Conservation (phyloP, 2,329 filamentous ascomycete species). For the Aspergillus japonicus region DNA sequence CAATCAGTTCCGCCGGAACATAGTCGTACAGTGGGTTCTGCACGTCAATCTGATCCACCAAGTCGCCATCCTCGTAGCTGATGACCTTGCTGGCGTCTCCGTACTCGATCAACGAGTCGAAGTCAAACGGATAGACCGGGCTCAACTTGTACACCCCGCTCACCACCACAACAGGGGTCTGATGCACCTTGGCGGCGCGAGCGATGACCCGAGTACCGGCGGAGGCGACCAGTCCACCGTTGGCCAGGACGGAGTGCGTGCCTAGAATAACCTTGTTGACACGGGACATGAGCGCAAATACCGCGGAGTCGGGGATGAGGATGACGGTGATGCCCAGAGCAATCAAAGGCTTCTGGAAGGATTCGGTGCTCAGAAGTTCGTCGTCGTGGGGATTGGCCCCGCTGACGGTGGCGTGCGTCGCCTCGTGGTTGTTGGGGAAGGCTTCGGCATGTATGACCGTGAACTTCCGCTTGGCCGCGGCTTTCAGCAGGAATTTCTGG, state of each 20-base stretch:
- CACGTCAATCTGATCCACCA: slow-evolving; percentile 75
- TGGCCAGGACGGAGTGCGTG: slow-evolving; percentile 82
- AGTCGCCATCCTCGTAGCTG: slow-evolving; percentile 72
- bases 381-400: slow-evolving; percentile 53
- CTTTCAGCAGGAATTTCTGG: slow-evolving; percentile 83
- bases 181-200: slow-evolving; percentile 76
- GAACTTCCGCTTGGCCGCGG: slow-evolving; percentile 85
- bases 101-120: slow-evolving; percentile 79
- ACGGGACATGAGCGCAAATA: slow-evolving; percentile 91
- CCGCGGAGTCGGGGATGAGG: slow-evolving; percentile 76
- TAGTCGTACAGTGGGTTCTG: slow-evolving; percentile 80
- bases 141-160: slow-evolving; percentile 92
- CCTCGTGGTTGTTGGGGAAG: slow-evolving; percentile 66
- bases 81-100: slow-evolving; percentile 76
- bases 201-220: slow-evolving; percentile 82
- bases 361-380: slow-evolving; percentile 47
- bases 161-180: slow-evolving; percentile 82
- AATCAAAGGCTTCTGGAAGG: slow-evolving; percentile 74
- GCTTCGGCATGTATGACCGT: slow-evolving; percentile 81
- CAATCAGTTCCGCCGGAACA: slow-evolving; percentile 68
- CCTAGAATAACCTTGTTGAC: slow-evolving; percentile 94
- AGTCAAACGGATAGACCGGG: slow-evolving; percentile 81
- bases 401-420: slow-evolving; percentile 62
- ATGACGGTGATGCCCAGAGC: slow-evolving; percentile 79
- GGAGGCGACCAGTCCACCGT: slow-evolving; percentile 80